Conservation (phyloP, 495 filamentous ascomycete genomes). For the Talaromyces stipitatus region DNA sequence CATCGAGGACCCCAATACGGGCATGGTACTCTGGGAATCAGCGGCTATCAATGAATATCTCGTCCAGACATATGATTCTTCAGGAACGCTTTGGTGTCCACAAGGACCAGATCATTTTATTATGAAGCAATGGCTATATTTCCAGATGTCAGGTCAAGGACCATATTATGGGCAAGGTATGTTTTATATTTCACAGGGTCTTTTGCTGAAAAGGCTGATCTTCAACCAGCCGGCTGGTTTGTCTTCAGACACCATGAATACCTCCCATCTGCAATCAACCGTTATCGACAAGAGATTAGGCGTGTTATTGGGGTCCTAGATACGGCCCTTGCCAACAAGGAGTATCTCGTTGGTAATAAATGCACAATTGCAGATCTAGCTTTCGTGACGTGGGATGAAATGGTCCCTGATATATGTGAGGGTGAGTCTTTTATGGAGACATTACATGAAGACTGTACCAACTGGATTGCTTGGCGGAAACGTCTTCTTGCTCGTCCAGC, state of each 20-base stretch:
- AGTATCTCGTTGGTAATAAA: slow-evolving; percentile 46
- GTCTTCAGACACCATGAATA: neutral
- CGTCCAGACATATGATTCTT: slow-evolving; percentile 51
- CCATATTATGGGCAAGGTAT: slow-evolving; percentile 3
- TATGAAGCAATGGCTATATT: slow-evolving; percentile 2
- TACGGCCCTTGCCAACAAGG: neutral
- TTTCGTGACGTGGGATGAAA: slow-evolving; percentile 33
- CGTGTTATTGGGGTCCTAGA: slow-evolving; percentile 1
- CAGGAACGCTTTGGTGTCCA: neutral
- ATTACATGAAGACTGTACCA: slow-evolving; percentile 16
- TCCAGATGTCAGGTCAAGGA: slow-evolving; percentile 1
- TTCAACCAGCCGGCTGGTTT: neutral
- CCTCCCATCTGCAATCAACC: neutral
- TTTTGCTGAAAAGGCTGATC: neutral
- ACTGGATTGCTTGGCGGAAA: slow-evolving; percentile 22
- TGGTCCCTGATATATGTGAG: slow-evolving; percentile 5
- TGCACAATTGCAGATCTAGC: slow-evolving; percentile 38
- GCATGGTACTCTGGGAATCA: slow-evolving; percentile 51
- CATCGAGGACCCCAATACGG: slow-evolving; percentile 52
- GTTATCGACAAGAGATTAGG: neutral
- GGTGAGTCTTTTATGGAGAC: slow-evolving; percentile 4
- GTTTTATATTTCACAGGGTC: neutral
- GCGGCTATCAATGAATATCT: slow-evolving; percentile 57
- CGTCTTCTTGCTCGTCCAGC: slow-evolving; percentile 10
- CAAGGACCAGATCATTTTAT: neutral